Base-by-base conservation (phyloP, 2,329 filamentous ascomycete species). In the Trichophyton verrucosum region DNA sequence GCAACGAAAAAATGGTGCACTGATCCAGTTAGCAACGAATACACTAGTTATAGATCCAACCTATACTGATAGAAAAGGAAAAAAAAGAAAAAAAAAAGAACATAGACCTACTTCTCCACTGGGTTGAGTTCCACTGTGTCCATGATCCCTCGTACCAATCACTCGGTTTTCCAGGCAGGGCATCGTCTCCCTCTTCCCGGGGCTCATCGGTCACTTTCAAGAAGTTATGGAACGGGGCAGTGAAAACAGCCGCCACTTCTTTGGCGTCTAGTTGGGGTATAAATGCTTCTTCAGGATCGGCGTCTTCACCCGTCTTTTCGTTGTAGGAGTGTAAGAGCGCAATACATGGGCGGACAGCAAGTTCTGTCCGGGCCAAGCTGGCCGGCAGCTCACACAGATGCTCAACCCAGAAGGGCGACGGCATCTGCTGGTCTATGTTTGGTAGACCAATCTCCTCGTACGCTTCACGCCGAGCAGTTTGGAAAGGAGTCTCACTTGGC, bases 1-100 rank as follows among this genome's bases (percentile, higher is more conserved):
- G 89, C 91, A 27, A 96, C 91, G 75, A 89, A 88, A 75, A 96
- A 97, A 74, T 92, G 91, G 74, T 96, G 92, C 80, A 95, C 81
- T 66, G 81, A 5, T 57, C 76, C 49, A n/a, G 27, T 17, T 3
- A 56, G 36, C 11, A 38, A 13, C 38, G 27, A 56, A 38, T n/a
- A 20, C 11, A 7, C 27, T 4, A 20, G 20, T 20, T 20, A 17
- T 56, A 4, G 9, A 30, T 22, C 17, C 13, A 33, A 20, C 13
- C 36, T 7, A 4, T 17, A 20, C 27, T 24, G 6, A 56, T 30
- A 27, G 36, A n/a, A 13, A n/a, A 27, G 36, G n/a, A n/a, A n/a
- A n/a, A n/a, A 27, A 62, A 24, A 11, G 11, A 11, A 9, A 7
- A 17, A 9, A 7, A 17, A 20, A 49, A 22, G 7, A 9, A 49